Evolutionary conservation across 164 flowering plant genomes (phyloP), one percentile per base, ranked within the genome.

Genomic region (Vitis amurensis): DNA sequence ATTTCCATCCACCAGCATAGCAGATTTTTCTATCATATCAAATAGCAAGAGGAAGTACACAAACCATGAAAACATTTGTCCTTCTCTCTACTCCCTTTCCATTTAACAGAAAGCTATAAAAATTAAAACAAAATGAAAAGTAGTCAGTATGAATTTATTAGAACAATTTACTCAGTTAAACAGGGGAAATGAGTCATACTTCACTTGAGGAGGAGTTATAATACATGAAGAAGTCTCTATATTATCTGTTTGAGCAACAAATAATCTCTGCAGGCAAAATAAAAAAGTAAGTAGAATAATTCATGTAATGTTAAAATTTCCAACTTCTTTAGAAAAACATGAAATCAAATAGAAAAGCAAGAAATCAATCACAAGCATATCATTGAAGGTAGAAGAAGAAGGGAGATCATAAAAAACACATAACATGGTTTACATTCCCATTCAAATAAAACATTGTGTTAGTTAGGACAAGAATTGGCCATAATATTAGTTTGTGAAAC

Each of bases 201-300:
- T 91, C 71, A 83, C 98, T 78, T 83, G 77, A 52, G 77, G 91
- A 11, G 99, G 99, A 78, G 62, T 90, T 65, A 84, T 80, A 68
- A 95, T 78, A 79, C 99, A 95, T 30, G 91, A 81, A 50, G 99
- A 90, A 66, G 93, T 87, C 77, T 84, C 93, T 14, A 79, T 75
- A 61, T 74, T 84, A 76, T 95, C 97, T 44, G 77, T 82, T 72
- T 84, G 91, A 57, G 81, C 88, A 3, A 91, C 93, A 76, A 95
- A 86, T 59, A 95, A 71, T 67, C 86, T 59, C 99, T 95, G 91
- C 80, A 79, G 23, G 56, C 11, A 68, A 59, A 72, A 64, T 1
- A 12, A 53, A 27, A 61, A 70, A 16, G 23, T 66, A 17, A 61
- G 53, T 14, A 57, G 30, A 37, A 4, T 23, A 55, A 8, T 37